These are phyloP conservation scores for Imleria badia DNA, from an alignment of 768 basidiomycete species.

Conservation along the genomic window DNA sequence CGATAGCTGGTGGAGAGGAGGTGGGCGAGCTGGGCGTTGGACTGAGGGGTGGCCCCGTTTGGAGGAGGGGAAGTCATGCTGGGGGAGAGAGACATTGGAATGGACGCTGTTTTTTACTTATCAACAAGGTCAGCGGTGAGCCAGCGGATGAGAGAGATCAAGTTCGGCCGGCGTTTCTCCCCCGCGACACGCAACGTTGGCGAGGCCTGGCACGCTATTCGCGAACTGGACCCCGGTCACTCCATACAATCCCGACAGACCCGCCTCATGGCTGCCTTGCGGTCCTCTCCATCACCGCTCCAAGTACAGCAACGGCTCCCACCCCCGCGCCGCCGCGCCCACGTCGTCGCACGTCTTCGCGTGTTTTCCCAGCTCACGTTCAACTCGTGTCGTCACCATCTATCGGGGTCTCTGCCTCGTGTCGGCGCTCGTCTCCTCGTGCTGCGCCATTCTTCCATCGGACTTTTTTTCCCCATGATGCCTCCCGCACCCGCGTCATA, in stretches of 20 bases:
- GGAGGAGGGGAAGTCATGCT: constrained; percentile 18
- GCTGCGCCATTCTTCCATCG: constrained; percentile 16
- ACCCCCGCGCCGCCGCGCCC: constrained; percentile 7
- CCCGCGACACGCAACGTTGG: constrained; percentile 32
- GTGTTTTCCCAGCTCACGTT: constrained; percentile 16
- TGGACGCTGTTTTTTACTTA: too few relatives aligned
- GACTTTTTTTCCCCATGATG: constrained; percentile 1
- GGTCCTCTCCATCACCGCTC: constrained; percentile 10
- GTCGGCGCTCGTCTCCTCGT: constrained; percentile 25
- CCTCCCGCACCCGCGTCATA: constrained; percentile 14
- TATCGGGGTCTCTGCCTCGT: constrained; percentile 29
- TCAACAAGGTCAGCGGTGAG: constrained; percentile 14
- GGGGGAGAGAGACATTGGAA: constrained; percentile 14
- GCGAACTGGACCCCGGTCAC: constrained; percentile 21
- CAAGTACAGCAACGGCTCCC: background rate
- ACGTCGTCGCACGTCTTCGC: constrained; percentile 10
- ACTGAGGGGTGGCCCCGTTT: constrained; percentile 20
- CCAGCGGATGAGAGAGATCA: constrained; percentile 19
- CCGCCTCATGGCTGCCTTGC: constrained; percentile 25
- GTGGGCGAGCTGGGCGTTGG: constrained; percentile 54
- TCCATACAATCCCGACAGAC: constrained; percentile 15
- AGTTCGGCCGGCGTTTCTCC: constrained; percentile 26
- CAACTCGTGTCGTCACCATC: constrained; percentile 13
- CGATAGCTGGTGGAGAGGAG: constrained; percentile 54
- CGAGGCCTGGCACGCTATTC: constrained; percentile 31